phyloP scores from a whole-genome alignment of 169 alveolate species.

The Babesia ovis region DNA sequence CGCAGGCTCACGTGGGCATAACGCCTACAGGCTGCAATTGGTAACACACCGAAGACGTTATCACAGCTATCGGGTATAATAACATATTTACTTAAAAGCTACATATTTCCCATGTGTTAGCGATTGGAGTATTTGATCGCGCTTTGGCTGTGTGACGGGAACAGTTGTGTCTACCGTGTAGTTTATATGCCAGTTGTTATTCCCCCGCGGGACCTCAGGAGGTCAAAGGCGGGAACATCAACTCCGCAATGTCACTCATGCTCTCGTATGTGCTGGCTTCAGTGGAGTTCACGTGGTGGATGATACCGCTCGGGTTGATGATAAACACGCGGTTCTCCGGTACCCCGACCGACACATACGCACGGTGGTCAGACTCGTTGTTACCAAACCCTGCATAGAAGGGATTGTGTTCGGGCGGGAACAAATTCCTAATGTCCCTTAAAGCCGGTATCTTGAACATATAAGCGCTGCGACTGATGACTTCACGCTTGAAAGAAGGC shows the following conservation, averaged over 20 bases:
- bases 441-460: constrained; percentile 94
- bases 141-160: no score
- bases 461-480: constrained; percentile 92
- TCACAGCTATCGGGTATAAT: no score
- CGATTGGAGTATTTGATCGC: no score
- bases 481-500: constrained; percentile 94
- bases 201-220: no score
- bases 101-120: no score
- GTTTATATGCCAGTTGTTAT: no score
- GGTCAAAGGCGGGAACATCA: constrained; percentile 66
- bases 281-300: constrained; percentile 83
- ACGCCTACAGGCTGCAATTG: no score
- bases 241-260: constrained; percentile 60
- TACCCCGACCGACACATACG: constrained; percentile 90
- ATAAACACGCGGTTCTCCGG: constrained; percentile 90
- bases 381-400: constrained; percentile 98
- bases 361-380: constrained; percentile 91
- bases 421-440: constrained; percentile 90
- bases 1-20: no score
- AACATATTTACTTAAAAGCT: no score
- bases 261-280: constrained; percentile 83
- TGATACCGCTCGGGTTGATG: constrained; percentile 86
- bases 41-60: no score
- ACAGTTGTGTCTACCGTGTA: no score
- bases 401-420: constrained; percentile 88